Evolutionary conservation across 495 filamentous ascomycete genomes (phyloP), one percentile per base, ranked within the genome.

Genomic region (Barbatosphaeria neglecta): DNA sequence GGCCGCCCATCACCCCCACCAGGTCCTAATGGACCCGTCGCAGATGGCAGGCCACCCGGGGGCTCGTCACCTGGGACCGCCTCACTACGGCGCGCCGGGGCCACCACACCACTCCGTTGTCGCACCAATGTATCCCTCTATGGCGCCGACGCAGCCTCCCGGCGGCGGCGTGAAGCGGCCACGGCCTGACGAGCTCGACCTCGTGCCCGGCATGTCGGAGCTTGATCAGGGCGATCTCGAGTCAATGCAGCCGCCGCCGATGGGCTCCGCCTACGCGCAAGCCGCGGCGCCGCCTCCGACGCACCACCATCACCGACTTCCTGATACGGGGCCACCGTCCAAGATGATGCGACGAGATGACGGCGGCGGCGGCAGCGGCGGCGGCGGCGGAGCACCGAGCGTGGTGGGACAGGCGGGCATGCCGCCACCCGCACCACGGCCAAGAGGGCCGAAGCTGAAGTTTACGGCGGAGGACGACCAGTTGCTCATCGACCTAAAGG

Each of bases 401-500:
- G 76, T 89, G 50, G 84, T 94, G 47, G 87, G 86, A 39, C 77
- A 86, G 55, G 77, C 73, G 33, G 87, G 88, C 17, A 90, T 95
- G 87, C 87, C 87, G 5, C 63, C 70, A 13, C 87, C 86, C 22
- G 86, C 84, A 17, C 76, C 80, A 25, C 64, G 80, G 51, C 88
- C 88, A 11, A 78, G 80, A 45, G 86, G 85, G 4, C 87, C 87
- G 16, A 93, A 93, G 62, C 66, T 90, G 48, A 93, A 90, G 55
- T 95, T 94, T 55, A 93, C 87, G 1, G 79, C 84, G 37, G 87
- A 90, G 62, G 88, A 95, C 57, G 89, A 95, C 62, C 76, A 78
- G 42, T 67, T 90, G 42, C 67, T 95, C 33, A 78, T 94, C 17
- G 86, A 90, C 48, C 67, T 95, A 44, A 95, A 95, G 62, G 89